phyloP scores from a whole-genome alignment of 2,329 filamentous ascomycete genomes.

The Fusarium acutatum region DNA sequence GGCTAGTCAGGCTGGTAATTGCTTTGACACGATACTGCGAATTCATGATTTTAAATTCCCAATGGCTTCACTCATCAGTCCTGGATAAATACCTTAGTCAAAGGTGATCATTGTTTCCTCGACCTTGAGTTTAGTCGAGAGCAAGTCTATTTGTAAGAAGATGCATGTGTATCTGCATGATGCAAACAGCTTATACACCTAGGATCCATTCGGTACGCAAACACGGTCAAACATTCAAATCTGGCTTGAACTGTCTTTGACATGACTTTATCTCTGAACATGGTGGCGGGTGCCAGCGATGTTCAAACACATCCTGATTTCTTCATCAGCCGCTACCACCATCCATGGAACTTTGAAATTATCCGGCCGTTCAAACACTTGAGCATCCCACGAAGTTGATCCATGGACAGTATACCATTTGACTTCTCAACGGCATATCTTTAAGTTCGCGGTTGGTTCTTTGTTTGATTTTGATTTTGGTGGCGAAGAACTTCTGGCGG shows the following conservation, averaged over 20 bases:
- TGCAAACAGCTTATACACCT: not conserved
- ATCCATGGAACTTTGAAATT: not conserved
- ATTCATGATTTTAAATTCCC: constrained; percentile 27
- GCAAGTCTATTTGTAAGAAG: not conserved
- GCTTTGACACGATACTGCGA: constrained; percentile 29
- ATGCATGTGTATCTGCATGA: not conserved
- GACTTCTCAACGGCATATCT: not conserved
- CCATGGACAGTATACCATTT: not conserved
- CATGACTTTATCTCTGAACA: not conserved
- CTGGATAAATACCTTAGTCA: not conserved
- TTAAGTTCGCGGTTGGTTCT: too few relatives aligned
- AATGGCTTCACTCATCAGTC: not conserved
- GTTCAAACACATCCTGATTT: not conserved
- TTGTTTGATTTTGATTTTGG: not conserved
- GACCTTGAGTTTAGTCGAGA: not conserved
- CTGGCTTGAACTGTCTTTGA: not conserved
- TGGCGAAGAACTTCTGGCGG: not conserved
- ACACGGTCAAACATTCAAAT: not conserved
- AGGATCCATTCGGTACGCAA: not conserved
- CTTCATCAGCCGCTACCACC: not conserved
- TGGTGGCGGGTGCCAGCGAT: not conserved
- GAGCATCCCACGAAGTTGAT: not conserved
- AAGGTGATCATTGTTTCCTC: not conserved
- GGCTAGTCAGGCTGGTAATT: constrained; percentile 29
- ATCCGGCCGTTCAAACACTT: too few relatives aligned